Evolutionary conservation across 2,329 filamentous ascomycete genomes (phyloP), one percentile per base, ranked within the genome.

Genomic region (Ceratocystis cubensis): DNA sequence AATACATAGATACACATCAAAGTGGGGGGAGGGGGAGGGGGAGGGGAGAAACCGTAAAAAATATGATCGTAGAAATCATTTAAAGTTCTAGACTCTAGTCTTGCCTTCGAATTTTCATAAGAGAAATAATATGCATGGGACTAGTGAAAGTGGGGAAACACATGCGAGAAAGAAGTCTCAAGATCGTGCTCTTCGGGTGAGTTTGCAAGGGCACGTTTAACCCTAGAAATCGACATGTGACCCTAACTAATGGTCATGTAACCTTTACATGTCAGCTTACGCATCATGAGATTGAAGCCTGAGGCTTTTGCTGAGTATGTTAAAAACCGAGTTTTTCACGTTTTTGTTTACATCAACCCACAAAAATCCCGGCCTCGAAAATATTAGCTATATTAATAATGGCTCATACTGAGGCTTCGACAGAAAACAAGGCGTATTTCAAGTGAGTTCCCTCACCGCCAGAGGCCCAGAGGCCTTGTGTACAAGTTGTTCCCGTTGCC

Each of bases 381-480:
- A 44, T 48, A 25, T 17, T 28, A 25, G 15, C 22, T 30, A 2
- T 59, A 59, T 37, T 5, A 6, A 57, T 15, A 30, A 59, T 59
- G 30, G 30, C 63, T 15, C 25, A 56, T 20, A n/a, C 44, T 28
- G 33, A 63, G 13, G 22, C 46, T 22, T 30, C 44, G 13, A 41
- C 45, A 7, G 15, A 66, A 41, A 66, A 66, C 30, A 66, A 22
- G 28, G 65, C 57, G 10, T 66, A 66, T 20, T 66, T 66, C 33
- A 66, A 66, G 65, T 66, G 46, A 53, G 59, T 56, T 59, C 5
- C 56, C 30, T 37, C 25, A 50, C 20, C 13, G 37, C 25, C 25
- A 44, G 10, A 62, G 61, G 8, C n/a, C 17, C 37, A 41, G 3
- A 41, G 37, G 10, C 37, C 37, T 41, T 41, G 37, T 41, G 37